Percentiles rank a stretch among this genome's conserved stretches.
These are phyloP conservation scores for Solanum gandarillasii DNA, from an alignment of 257 asterid genomes.

Conservation along the genomic window DNA sequence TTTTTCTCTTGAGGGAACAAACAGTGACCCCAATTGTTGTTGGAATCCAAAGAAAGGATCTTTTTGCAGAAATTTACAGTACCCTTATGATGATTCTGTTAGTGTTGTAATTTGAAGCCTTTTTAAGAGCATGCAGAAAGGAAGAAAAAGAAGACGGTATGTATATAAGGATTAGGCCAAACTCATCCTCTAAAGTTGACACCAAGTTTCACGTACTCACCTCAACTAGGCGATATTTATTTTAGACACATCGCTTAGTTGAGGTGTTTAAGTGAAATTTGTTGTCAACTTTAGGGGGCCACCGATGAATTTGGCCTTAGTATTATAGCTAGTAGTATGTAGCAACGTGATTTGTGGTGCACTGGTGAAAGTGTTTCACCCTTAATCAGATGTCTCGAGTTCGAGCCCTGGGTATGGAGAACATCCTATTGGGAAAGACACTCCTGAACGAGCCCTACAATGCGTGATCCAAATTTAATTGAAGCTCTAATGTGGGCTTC, in stretches of 20 bases:
- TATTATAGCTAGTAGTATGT: neutral
- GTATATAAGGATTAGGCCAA: neutral
- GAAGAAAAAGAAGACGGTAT: neutral
- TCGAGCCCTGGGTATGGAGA: rapidly evolving
- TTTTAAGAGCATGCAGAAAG: neutral
- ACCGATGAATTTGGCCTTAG: no score
- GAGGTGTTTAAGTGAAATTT: no score
- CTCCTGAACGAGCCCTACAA: no score
- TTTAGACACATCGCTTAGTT: no score
- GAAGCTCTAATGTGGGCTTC: rapidly evolving
- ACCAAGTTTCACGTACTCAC: no score
- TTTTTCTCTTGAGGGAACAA: neutral
- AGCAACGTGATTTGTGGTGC: no score
- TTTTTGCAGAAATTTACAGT: neutral
- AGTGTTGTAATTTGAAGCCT: neutral
- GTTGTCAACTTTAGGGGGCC: no score
- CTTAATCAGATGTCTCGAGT: no score
- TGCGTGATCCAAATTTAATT: rapidly evolving
- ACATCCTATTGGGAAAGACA: rapidly evolving
- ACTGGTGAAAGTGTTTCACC: rapidly evolving
- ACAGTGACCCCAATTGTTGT: neutral
- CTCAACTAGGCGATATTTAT: no score
- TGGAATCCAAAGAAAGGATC: conserved; percentile 1
- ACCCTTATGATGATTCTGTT: neutral
- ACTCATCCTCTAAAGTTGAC: no score